phyloP scores from a whole-genome alignment of 116 monocot genomes.

The Papilionanthe hybrid region DNA sequence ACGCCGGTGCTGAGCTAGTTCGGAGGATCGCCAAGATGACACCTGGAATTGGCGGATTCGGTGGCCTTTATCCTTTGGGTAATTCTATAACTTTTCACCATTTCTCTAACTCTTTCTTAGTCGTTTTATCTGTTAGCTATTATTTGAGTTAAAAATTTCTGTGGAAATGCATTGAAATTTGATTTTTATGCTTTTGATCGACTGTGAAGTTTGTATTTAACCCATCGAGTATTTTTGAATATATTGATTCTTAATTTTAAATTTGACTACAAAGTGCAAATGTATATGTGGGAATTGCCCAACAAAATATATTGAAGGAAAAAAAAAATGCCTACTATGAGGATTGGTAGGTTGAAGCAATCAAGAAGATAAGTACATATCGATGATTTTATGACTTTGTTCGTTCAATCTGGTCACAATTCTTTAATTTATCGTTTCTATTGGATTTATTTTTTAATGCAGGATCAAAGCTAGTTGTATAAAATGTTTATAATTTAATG shows the following conservation, averaged over 20 bases:
- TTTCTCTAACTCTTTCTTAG: not conserved
- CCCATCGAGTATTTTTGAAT: too few relatives aligned
- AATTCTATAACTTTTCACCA: not conserved
- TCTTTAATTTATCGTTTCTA: not conserved
- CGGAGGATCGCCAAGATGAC: slow-evolving; percentile 86
- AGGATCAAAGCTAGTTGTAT: not conserved
- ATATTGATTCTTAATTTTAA: too few relatives aligned
- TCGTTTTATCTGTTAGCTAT: not conserved
- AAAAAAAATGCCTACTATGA: too few relatives aligned
- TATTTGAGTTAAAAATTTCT: not conserved
- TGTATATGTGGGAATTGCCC: too few relatives aligned
- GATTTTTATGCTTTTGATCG: not conserved
- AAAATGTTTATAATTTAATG: not conserved
- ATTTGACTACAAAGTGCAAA: too few relatives aligned
- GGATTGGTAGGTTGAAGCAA: not conserved
- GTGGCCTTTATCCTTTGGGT: slow-evolving; percentile 85
- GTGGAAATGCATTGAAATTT: not conserved
- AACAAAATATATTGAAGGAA: too few relatives aligned
- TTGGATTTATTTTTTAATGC: not conserved
- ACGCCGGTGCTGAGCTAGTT: slow-evolving; percentile 86
- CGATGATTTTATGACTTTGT: not conserved
- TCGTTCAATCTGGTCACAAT: not conserved
- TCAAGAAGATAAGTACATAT: not conserved
- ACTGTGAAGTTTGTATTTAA: too few relatives aligned
- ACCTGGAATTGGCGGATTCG: slow-evolving; percentile 89